phyloP scores from a whole-genome alignment of 257 asterid species.

The Solanum megistacrolobum region DNA sequence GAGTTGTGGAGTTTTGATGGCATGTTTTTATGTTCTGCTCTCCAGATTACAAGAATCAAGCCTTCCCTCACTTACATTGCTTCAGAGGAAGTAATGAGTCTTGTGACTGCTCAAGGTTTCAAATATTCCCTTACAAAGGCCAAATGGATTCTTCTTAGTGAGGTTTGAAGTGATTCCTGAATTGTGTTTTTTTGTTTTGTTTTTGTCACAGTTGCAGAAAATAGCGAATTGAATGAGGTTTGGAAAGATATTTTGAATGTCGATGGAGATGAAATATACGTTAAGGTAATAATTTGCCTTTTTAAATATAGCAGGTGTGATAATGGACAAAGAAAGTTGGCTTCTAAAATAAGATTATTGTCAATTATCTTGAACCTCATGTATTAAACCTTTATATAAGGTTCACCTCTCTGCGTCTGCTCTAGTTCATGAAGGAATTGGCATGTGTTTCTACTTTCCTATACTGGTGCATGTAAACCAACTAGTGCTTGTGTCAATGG shows the following conservation, averaged over 20 bases:
- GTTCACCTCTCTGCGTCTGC: background rate
- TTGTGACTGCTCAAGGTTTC: slow-evolving; percentile 95
- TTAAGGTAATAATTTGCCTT: slow-evolving; percentile 43
- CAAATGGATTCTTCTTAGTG: background rate
- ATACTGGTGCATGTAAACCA: background rate
- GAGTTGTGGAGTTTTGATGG: background rate
- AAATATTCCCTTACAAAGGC: background rate
- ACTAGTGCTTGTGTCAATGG: background rate
- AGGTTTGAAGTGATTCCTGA: background rate
- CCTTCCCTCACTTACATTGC: slow-evolving; percentile 85
- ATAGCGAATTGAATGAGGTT: slow-evolving; percentile 73
- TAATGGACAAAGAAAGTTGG: background rate
- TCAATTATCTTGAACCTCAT: background rate
- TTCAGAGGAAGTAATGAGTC: slow-evolving; percentile 96
- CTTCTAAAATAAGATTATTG: background rate
- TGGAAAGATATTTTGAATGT: slow-evolving; percentile 92
- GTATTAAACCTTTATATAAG: background rate
- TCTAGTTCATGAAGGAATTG: background rate
- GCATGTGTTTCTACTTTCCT: background rate
- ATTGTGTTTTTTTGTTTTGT: background rate
- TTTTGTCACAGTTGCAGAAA: slow-evolving; percentile 63
- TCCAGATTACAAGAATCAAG: slow-evolving; percentile 70
- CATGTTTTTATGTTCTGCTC: background rate
- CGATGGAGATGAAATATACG: slow-evolving; percentile 92
- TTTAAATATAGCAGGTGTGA: background rate